Percentiles rank a stretch among this genome's conserved stretches.
Conservation (phyloP, 305 asterid species). For the Fraxinus platypoda region DNA sequence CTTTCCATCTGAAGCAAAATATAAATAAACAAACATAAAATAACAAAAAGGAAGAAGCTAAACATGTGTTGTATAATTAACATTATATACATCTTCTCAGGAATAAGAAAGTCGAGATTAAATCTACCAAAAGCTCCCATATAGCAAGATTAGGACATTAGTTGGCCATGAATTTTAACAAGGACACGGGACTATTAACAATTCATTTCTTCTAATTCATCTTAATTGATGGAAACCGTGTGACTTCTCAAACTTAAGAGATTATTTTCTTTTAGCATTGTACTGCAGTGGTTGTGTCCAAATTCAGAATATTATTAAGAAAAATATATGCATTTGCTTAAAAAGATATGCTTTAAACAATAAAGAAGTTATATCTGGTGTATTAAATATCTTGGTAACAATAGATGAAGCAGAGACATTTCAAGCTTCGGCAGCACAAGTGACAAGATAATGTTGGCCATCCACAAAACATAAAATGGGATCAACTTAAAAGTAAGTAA, state of each 20-base stretch:
- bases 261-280: not conserved
- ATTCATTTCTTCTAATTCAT: not conserved
- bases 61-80: not conserved
- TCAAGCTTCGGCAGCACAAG: not conserved
- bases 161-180: not conserved
- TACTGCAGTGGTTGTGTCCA: not conserved
- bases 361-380: not conserved
- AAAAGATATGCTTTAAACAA: not conserved
- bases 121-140: not conserved
- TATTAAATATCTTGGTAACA: not conserved
- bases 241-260: not conserved
- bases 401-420: not conserved
- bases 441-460: not conserved
- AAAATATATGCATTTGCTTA: not conserved
- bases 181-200: not conserved
- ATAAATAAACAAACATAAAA: not conserved
- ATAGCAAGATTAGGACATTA: not conserved
- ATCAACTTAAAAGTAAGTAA: not conserved
- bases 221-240: not conserved
- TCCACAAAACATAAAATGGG: not conserved
- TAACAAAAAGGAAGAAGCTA: not conserved
- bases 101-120: not conserved
- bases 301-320: not conserved
- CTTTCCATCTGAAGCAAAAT: slow-evolving; percentile 60
- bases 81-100: slow-evolving; percentile 4